phyloP scores from a whole-genome alignment of 192 early-diverging fungal genomes.

The Umbelopsis vinacea region DNA sequence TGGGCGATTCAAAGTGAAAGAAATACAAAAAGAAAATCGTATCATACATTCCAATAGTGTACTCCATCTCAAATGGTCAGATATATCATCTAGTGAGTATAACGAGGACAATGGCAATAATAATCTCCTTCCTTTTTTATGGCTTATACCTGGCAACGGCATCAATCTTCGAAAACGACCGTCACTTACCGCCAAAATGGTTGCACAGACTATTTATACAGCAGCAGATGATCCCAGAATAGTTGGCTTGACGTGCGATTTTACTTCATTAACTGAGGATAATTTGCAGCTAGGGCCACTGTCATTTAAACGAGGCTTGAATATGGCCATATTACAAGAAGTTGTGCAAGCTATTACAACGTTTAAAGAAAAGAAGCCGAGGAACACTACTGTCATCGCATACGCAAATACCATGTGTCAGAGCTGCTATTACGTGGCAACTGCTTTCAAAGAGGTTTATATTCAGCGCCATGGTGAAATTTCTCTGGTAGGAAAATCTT shows the following conservation, averaged over 20 bases:
- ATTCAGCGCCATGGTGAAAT: neutral
- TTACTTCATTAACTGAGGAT: neutral
- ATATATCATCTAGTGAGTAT: neutral
- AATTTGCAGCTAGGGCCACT: neutral
- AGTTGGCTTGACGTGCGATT: neutral
- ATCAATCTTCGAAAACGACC: no score
- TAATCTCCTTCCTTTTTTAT: neutral
- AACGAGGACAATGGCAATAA: neutral
- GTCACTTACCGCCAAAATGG: neutral
- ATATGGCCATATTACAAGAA: neutral
- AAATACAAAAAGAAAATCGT: neutral
- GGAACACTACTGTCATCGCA: neutral
- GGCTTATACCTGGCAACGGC: neutral
- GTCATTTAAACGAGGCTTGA: neutral
- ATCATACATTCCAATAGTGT: neutral
- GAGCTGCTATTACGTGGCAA: neutral
- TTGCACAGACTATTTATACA: neutral
- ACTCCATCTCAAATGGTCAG: neutral
- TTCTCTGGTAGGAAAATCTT: neutral
- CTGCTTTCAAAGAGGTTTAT: slow-evolving; percentile 1
- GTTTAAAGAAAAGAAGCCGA: neutral
- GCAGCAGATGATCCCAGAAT: neutral
- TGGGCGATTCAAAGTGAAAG: neutral
- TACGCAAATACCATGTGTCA: neutral
- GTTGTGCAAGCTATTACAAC: neutral